Evolutionary conservation across 371 early-diverging fungal genomes (phyloP).

Genomic region (Nosema muscidifuracis): DNA sequence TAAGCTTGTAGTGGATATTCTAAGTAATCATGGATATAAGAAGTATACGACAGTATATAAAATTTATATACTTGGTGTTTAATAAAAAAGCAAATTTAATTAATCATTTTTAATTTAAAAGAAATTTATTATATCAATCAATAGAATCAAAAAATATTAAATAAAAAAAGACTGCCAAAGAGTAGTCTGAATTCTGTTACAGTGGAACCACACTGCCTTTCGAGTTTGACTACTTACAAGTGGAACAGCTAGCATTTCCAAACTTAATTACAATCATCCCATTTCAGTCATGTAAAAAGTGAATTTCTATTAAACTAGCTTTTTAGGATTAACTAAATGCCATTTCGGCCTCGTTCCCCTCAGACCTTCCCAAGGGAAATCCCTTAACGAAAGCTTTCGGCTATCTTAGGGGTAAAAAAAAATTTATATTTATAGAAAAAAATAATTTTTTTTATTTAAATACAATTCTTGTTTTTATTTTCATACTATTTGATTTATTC

Average conservation of each 20-base stretch:
- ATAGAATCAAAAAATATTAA: not conserved
- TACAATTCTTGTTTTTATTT: not conserved
- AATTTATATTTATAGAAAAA: not conserved
- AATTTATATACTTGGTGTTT: conserved; percentile 50
- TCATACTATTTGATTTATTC: too few relatives aligned
- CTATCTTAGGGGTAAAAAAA: not conserved
- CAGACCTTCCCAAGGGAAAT: conserved; percentile 17
- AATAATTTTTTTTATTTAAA: not conserved
- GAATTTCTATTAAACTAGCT: conserved; percentile 9
- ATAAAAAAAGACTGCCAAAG: conserved; percentile 7
- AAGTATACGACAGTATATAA: conserved; percentile 56
- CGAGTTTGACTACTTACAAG: conserved; percentile 9
- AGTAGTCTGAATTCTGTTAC: conserved; percentile 18
- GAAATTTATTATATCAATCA: too few relatives aligned
- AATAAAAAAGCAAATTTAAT: too few relatives aligned
- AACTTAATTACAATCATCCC: not conserved
- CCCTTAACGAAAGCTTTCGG: conserved; percentile 13
- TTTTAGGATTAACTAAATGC: conserved; percentile 10
- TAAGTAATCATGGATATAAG: conserved; percentile 50
- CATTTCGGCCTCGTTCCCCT: conserved; percentile 1
- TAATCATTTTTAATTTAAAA: too few relatives aligned
- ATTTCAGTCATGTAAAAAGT: conserved; percentile 9
- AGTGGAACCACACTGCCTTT: conserved; percentile 10
- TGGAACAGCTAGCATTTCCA: not conserved
- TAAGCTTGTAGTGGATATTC: conserved; percentile 38